Conservation (phyloP, 768 basidiomycete species). For the Auricularia cornea region DNA sequence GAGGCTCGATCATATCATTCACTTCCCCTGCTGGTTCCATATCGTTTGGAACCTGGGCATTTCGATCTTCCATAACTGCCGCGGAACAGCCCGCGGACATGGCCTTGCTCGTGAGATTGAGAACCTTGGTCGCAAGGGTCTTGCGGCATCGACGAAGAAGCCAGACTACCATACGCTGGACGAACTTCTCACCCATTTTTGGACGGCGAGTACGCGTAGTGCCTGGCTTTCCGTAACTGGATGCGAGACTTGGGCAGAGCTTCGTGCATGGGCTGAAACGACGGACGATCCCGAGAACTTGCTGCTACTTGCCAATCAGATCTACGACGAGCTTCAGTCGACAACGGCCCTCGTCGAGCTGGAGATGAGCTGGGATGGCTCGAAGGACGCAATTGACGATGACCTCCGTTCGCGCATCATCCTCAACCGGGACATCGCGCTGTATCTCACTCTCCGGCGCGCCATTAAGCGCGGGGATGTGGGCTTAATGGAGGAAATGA, state of each 20-base stretch:
- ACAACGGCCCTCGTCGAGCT: too few species aligned
- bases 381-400: too few species aligned
- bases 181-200: background rate
- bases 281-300: too few species aligned
- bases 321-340: too few species aligned
- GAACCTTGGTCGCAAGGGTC: background rate
- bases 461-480: background rate
- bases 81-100: background rate
- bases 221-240: too few species aligned
- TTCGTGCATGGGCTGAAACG: too few species aligned
- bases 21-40: too few species aligned
- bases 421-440: background rate
- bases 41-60: background rate
- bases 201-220: background rate
- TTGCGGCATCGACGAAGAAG: background rate
- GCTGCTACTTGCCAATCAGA: too few species aligned
- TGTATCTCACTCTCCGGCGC: background rate
- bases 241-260: too few species aligned
- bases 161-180: background rate
- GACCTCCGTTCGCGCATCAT: too few species aligned
- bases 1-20: too few species aligned
- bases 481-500: background rate
- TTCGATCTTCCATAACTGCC: background rate
- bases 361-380: too few species aligned
- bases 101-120: background rate